phyloP scores from a whole-genome alignment of 768 basidiomycete species.

The Coprinopsis marcescibilis region DNA sequence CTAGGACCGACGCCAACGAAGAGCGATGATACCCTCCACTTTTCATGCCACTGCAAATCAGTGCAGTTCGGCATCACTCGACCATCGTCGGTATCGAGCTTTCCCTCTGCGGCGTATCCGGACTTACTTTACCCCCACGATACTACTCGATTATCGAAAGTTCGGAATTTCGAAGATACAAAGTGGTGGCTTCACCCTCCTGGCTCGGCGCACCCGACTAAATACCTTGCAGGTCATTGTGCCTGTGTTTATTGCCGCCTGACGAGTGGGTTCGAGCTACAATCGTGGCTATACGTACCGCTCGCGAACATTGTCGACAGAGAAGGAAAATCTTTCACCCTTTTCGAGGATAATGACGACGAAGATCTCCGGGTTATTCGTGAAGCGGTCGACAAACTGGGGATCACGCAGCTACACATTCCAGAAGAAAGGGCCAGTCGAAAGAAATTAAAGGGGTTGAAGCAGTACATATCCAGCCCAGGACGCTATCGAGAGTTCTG shows the following conservation, averaged over 20 bases:
- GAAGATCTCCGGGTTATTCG: not conserved
- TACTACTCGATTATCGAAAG: slow-evolving; percentile 17
- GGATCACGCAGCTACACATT: not conserved
- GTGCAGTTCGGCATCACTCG: slow-evolving; percentile 22
- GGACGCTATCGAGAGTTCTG: slow-evolving; percentile 26
- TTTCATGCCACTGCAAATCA: slow-evolving; percentile 23
- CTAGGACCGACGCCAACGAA: not conserved
- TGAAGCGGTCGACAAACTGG: slow-evolving; percentile 1
- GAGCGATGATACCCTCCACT: slow-evolving; percentile 16
- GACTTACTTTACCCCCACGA: slow-evolving; percentile 16
- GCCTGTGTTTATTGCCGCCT: slow-evolving; percentile 23
- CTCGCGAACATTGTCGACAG: slow-evolving; percentile 21
- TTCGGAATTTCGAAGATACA: slow-evolving; percentile 18
- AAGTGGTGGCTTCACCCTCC: slow-evolving; percentile 26
- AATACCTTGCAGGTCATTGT: slow-evolving; percentile 27
- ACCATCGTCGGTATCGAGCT: slow-evolving; percentile 14
- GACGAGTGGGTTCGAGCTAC: slow-evolving; percentile 21
- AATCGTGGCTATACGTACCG: slow-evolving; percentile 23
- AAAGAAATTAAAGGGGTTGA: slow-evolving; percentile 17
- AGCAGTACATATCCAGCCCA: slow-evolving; percentile 24
- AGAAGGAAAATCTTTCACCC: slow-evolving; percentile 10
- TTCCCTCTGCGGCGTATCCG: slow-evolving; percentile 16
- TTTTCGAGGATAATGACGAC: slow-evolving; percentile 9
- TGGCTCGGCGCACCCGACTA: slow-evolving; percentile 12
- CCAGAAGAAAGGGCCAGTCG: not conserved